Conservation (phyloP, 768 basidiomycete species). For the Macrocybe gigantea region DNA sequence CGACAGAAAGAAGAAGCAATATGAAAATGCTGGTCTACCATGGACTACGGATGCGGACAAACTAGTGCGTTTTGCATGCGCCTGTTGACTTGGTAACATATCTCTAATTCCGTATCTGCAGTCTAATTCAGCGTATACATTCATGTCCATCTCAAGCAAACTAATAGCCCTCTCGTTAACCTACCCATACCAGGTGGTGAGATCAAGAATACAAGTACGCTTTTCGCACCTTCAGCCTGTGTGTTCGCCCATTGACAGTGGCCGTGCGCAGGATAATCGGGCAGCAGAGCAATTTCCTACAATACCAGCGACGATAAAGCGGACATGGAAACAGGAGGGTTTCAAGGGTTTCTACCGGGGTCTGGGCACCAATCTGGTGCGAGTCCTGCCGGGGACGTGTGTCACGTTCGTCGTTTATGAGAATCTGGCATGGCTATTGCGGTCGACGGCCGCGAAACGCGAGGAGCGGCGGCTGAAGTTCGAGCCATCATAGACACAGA, state of each 20-base stretch:
- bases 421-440: conserved; percentile 78
- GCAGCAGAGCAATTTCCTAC: conserved; percentile 68
- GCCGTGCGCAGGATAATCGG: conserved; percentile 50
- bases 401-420: conserved; percentile 98
- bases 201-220: conserved; percentile 86
- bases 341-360: conserved; percentile 90
- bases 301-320: conserved; percentile 73
- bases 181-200: conserved; percentile 96
- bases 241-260: background rate
- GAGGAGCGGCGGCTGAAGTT: conserved; percentile 20
- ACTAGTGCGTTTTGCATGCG: conserved; percentile 50
- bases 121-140: conserved; percentile 88
- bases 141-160: conserved; percentile 92
- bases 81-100: background rate
- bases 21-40: conserved; percentile 50
- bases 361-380: conserved; percentile 86
- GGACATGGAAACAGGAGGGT: conserved; percentile 81
- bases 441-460: conserved; percentile 55
- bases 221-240: background rate
- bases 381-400: conserved; percentile 95
- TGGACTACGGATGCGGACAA: conserved; percentile 79
- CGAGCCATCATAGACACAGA: background rate
- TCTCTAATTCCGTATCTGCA: conserved; percentile 21
- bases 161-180: conserved; percentile 76
- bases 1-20: conserved; percentile 64